A percentile compares a stretch with the other conserved stretches of the same genome.
Evolutionary conservation across 768 basidiomycete species (phyloP).

Genomic region (Trametes maxima): DNA sequence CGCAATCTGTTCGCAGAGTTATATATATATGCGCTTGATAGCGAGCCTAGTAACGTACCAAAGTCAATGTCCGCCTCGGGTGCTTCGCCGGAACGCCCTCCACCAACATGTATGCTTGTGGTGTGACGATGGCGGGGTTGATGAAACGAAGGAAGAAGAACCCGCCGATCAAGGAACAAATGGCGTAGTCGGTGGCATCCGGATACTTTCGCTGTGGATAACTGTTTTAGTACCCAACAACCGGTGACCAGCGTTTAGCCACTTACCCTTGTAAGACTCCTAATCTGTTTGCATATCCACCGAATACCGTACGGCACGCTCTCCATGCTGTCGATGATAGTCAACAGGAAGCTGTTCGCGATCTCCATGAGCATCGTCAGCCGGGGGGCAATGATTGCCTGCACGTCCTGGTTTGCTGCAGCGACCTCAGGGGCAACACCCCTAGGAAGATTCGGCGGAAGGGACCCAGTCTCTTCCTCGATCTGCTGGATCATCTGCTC

Average conservation of each 20-base stretch:
- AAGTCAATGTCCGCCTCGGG: constrained; percentile 91
- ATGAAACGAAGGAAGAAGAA: constrained; percentile 99
- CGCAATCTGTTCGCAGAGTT: constrained; percentile 67
- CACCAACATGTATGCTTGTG: constrained; percentile 99
- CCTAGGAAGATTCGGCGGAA: constrained; percentile 89
- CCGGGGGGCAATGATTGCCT: constrained; percentile 96
- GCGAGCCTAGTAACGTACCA: constrained; percentile 46
- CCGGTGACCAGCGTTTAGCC: no score
- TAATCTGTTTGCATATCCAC: constrained; percentile 99
- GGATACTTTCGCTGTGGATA: constrained; percentile 89
- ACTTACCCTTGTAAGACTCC: constrained; percentile 90
- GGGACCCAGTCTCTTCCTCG: constrained; percentile 92
- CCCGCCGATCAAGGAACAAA: constrained; percentile 97
- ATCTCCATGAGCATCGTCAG: constrained; percentile 99
- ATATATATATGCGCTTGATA: not conserved
- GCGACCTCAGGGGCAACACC: constrained; percentile 96
- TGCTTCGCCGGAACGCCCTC: constrained; percentile 98
- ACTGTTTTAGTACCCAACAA: constrained; percentile 9
- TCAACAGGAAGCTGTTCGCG: constrained; percentile 94
- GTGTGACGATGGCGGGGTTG: constrained; percentile 98
- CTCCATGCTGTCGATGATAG: constrained; percentile 98
- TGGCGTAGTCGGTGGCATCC: constrained; percentile 96
- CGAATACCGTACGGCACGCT: constrained; percentile 98
- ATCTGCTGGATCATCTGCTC: constrained; percentile 99
- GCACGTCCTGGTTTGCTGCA: constrained; percentile 91